A percentile compares a stretch with the other conserved stretches of the same genome.
These are phyloP conservation scores for Phylloporus sp. DNA, from an alignment of 768 basidiomycete genomes.

Conservation along the genomic window DNA sequence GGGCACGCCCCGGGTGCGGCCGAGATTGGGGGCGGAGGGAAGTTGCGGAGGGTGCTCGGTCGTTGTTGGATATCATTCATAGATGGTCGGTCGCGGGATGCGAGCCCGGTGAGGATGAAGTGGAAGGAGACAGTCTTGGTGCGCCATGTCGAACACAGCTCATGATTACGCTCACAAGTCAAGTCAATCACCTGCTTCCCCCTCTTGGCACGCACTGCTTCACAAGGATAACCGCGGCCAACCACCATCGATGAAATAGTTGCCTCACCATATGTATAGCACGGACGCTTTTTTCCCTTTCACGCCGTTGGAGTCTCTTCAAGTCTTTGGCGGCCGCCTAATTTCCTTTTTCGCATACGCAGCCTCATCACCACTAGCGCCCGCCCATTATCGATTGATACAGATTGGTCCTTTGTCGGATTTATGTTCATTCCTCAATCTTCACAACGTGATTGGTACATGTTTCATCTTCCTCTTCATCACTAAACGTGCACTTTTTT, in stretches of 20 bases:
- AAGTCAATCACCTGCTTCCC: slow-evolving; percentile 12
- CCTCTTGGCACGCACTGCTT: slow-evolving; percentile 18
- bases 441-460: slow-evolving; percentile 21
- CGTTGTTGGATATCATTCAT: slow-evolving; percentile 32
- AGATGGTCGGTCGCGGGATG: slow-evolving; percentile 32
- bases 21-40: slow-evolving; percentile 40
- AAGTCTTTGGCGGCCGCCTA: slow-evolving; percentile 28
- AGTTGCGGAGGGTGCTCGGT: slow-evolving; percentile 33
- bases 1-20: slow-evolving; percentile 44
- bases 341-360: slow-evolving; percentile 26
- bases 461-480: slow-evolving; percentile 22
- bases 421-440: slow-evolving; percentile 23
- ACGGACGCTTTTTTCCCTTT: slow-evolving; percentile 79
- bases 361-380: slow-evolving; percentile 31
- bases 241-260: slow-evolving; percentile 31
- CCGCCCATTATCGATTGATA: slow-evolving; percentile 34
- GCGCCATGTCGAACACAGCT: slow-evolving; percentile 19
- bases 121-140: slow-evolving; percentile 20
- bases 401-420: slow-evolving; percentile 27
- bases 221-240: slow-evolving; percentile 18
- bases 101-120: slow-evolving; percentile 16
- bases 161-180: slow-evolving; percentile 14
- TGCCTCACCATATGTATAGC: slow-evolving; percentile 42
- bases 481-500: slow-evolving; percentile 18
- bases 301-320: slow-evolving; percentile 34